Evolutionary conservation across 2,329 filamentous ascomycete species (phyloP).

Genomic region (Aspergillus ochraceus): DNA sequence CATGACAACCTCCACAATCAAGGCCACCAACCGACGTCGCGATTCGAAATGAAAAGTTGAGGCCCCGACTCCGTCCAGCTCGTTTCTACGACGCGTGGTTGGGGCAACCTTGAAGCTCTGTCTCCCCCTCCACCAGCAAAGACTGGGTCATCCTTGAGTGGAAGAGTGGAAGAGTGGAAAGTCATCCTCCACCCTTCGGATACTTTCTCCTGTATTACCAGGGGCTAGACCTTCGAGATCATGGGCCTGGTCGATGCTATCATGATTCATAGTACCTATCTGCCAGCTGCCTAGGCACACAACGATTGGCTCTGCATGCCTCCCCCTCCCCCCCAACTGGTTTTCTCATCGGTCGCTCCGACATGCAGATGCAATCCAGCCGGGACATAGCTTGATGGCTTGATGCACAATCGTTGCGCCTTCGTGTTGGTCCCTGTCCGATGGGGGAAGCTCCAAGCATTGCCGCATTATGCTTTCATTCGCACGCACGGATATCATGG

Average conservation of each 20-base stretch:
- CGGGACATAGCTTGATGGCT: background rate
- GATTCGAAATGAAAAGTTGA: too few relatives aligned
- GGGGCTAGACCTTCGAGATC: background rate
- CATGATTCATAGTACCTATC: background rate
- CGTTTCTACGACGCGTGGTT: background rate
- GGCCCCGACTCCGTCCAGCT: background rate
- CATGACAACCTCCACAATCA: background rate
- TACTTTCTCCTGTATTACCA: background rate
- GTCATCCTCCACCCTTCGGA: background rate
- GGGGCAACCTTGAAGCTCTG: background rate
- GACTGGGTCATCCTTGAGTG: background rate
- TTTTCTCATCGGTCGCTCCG: background rate
- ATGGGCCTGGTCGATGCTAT: background rate
- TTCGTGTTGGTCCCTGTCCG: background rate
- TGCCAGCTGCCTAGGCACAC: background rate
- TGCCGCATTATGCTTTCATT: background rate
- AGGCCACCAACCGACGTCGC: background rate
- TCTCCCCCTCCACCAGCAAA: background rate
- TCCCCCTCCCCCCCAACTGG: too few relatives aligned
- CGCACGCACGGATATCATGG: background rate
- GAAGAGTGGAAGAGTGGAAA: background rate
- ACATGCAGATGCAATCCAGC: background rate
- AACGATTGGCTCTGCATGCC: background rate
- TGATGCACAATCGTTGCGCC: background rate
- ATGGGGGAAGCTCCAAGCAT: background rate